Percentiles rank a stretch among this genome's conserved stretches.
These are phyloP conservation scores for Metarhizium sp. DNA, from an alignment of 2,329 filamentous ascomycete genomes.

Conservation along the genomic window DNA sequence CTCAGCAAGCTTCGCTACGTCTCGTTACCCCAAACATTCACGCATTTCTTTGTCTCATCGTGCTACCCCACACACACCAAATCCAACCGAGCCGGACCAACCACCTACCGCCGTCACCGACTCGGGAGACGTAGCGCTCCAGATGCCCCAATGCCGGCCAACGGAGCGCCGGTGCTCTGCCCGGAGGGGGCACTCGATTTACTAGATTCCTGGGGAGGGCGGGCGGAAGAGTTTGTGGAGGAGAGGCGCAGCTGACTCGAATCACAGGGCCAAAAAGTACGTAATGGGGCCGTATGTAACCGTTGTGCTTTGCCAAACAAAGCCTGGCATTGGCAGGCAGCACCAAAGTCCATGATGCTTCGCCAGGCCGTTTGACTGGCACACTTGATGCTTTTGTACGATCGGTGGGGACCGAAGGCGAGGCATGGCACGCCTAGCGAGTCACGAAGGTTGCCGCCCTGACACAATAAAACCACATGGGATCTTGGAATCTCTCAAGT, in stretches of 20 bases:
- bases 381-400: not conserved
- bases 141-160: not conserved
- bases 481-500: not conserved
- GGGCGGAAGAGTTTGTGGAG: slow-evolving; percentile 1
- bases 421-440: not conserved
- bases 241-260: slow-evolving; percentile 7
- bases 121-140: not conserved
- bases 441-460: slow-evolving; percentile 1
- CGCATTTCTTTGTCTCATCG: not conserved
- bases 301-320: not conserved
- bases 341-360: not conserved
- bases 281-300: slow-evolving; percentile 7
- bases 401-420: not conserved
- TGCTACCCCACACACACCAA: not conserved
- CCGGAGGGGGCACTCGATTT: not conserved
- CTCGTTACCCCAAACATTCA: not conserved
- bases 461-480: not conserved
- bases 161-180: not conserved
- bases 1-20: not conserved
- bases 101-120: slow-evolving; percentile 2
- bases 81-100: slow-evolving; percentile 3
- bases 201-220: not conserved
- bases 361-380: not conserved
- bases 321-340: not conserved
- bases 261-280: slow-evolving; percentile 9